Base-by-base conservation (phyloP, 495 filamentous ascomycete species). In the Neurospora sp. region DNA sequence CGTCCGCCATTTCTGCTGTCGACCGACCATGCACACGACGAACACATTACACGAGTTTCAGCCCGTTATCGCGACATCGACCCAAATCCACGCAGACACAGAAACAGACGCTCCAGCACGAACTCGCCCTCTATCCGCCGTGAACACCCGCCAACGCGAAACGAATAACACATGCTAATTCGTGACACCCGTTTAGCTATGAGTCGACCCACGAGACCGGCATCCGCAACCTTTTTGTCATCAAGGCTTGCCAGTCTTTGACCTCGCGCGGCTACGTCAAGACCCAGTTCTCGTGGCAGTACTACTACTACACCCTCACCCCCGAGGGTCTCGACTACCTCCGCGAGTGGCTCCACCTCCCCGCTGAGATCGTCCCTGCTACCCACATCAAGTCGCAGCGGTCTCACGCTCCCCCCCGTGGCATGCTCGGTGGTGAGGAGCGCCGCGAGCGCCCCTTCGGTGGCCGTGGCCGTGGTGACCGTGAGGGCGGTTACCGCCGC, bases 341-440 rank as follows among this genome's bases (percentile, higher is more conserved):
- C 83, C 96, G 96, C 79, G 96, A 99, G 89, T 99, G 96, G 96
- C 95, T 98, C 77, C 96, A 99, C 89, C 92, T 98, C 79, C 96
- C 96, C 83, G 96, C 96, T 81, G 96, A 99, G 90, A 97, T 99
- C 83, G 96, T 99, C 78, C 96, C 96, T 73, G 93, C 96, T 77
- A 99, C 96, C 81, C 96, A 99, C 90, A 97, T 99, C 89, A 99
- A 99, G 92, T 94, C 97, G 88, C 94, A 98, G 89, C 94, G 96
- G 85, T 96, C 93, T 77, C 94, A 99, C 85, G 94, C 94, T 84
- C 96, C 96, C 81, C 96, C 96, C 78, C 94, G 95, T 80, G 96
- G 96, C 79, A 98, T 99, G 96, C 90, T 98, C 88, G 94, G 95
- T 81, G 94, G 92, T 84, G 96, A 97, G 82, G 92, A 94, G 79